Evolutionary conservation across 2,329 filamentous ascomycete genomes (phyloP).

Genomic region (Dactylellina parvicollis): DNA sequence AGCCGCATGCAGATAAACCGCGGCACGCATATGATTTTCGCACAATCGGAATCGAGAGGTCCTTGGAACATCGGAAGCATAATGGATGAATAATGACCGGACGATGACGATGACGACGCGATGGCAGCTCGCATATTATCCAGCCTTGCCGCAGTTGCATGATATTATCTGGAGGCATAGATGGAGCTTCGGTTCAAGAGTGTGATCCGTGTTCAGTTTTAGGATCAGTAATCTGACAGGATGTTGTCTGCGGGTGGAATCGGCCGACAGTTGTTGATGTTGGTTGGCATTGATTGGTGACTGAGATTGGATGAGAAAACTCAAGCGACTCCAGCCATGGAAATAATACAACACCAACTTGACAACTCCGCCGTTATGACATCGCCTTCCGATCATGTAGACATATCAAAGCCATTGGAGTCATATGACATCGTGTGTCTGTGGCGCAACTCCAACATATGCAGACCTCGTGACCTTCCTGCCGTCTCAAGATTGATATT

Average conservation of each 20-base stretch:
- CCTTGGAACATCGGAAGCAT: constrained; percentile 10
- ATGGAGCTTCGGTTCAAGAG: not conserved
- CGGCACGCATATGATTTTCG: constrained; percentile 19
- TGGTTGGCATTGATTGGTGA: no score
- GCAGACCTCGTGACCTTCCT: not conserved
- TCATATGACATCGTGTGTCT: not conserved
- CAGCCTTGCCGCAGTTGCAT: not conserved
- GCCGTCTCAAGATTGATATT: not conserved
- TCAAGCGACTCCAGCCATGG: no score
- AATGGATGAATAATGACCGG: constrained; percentile 6
- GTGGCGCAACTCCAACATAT: not conserved
- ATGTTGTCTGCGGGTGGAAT: not conserved
- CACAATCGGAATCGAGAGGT: constrained; percentile 22
- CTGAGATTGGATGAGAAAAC: no score
- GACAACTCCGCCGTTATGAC: not conserved
- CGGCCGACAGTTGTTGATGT: not conserved
- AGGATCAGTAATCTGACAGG: constrained; percentile 10
- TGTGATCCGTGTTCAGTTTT: not conserved
- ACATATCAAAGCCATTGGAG: not conserved
- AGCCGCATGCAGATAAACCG: not conserved
- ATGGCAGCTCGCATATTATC: not conserved
- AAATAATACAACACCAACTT: not conserved
- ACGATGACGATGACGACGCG: constrained; percentile 1
- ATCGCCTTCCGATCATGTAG: not conserved
- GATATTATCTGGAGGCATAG: not conserved